These are phyloP conservation scores for Jackrogersella multiformis DNA, from an alignment of 495 filamentous ascomycete species.

Conservation along the genomic window DNA sequence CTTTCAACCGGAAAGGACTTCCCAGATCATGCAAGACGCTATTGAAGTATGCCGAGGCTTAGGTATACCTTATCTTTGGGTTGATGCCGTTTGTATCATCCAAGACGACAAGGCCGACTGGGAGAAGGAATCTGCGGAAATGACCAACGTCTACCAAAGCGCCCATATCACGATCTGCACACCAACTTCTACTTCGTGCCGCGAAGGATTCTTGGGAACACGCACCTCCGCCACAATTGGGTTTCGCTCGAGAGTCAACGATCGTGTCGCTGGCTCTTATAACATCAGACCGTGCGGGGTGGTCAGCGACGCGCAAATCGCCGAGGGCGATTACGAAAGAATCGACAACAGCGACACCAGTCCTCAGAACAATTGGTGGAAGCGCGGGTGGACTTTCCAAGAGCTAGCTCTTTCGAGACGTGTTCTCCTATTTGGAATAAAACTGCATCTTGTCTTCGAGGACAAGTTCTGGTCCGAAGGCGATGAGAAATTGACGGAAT, in stretches of 20 bases:
- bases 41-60: background rate
- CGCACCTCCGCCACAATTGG: background rate
- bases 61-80: background rate
- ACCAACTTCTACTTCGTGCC: background rate
- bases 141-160: background rate
- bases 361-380: background rate
- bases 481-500: background rate
- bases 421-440: background rate
- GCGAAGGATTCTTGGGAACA: background rate
- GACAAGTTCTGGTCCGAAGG: conserved; percentile 7
- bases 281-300: background rate
- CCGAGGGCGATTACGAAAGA: conserved; percentile 1
- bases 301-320: background rate
- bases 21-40: background rate
- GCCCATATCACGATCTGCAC: conserved; percentile 1
- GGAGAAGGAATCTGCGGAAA: conserved; percentile 1
- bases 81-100: conserved; percentile 8
- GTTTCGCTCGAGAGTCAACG: background rate
- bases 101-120: conserved; percentile 3
- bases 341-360: background rate
- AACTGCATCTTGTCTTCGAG: background rate
- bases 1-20: background rate
- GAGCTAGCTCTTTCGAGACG: background rate
- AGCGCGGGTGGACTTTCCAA: conserved; percentile 3
- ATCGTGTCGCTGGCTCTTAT: background rate